Base-by-base conservation (phyloP, 192 early-diverging fungal genomes). In the Dissophora ornata region DNA sequence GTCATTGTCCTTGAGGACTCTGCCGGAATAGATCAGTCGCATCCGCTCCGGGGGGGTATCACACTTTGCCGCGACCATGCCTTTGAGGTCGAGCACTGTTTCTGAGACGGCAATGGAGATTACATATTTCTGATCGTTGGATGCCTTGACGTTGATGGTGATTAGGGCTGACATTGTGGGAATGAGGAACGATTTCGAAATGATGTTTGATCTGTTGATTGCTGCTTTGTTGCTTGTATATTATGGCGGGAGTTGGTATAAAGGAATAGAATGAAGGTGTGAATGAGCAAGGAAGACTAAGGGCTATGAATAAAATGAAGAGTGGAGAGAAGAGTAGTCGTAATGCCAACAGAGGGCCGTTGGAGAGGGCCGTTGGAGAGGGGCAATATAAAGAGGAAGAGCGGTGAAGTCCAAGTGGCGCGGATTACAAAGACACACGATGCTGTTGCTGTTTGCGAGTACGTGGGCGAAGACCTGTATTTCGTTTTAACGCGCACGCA, bases 1-100 rank as follows among this genome's bases (percentile, higher is more conserved):
- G 26, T 97, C 93, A 9, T 74, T 81, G 67, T 99, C 96, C 81
- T 99, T 99, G 38, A 99, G 87, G 36, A 99, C 95, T 44, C 89
- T 86, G 1, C 97, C 97, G 15, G 95, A 89, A 71, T 88, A 99
- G 62, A 99, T 97, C 48, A 99, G 86, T 13, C 96, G 85, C 68
- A 94, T 96, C 28, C 84, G 74, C 16, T 84, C 85, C 25, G 82
- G 82, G 4, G 91, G 86, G 4, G 90, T 88, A 32, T 90, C 81
- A 21, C 81, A 80, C 49, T 82, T 41, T 19, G 69, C 67, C 15
- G 90, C 85, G 55, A 97, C 90, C 41, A 86, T 84, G 15, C 83
- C 67, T 69, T 98, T 97, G n/a, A 97, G 82, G n/a, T 87, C 71
- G 18, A 85, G 51, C 0, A 96, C 92, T 0, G 90, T 92, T 47